Percentiles rank a stretch among this genome's conserved stretches.
phyloP scores from a whole-genome alignment of 2,329 filamentous ascomycete species.

The Byssoonygena ceratinophila region DNA sequence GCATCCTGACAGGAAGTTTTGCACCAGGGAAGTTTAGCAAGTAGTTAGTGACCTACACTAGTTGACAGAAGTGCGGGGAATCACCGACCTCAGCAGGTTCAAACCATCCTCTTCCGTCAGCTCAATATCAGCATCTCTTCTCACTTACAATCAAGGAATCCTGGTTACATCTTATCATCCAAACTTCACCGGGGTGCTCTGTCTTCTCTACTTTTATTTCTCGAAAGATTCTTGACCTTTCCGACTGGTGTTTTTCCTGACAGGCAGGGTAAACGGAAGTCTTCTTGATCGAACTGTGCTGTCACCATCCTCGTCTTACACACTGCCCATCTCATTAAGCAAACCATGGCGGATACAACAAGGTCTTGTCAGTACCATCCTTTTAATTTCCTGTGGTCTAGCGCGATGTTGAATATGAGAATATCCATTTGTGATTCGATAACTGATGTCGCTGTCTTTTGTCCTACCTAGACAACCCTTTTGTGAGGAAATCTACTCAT shows the following conservation, averaged over 20 bases:
- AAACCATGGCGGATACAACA: constrained; percentile 1
- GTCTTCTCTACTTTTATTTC: background rate
- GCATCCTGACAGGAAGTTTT: background rate
- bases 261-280: constrained; percentile 1
- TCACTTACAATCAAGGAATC: background rate
- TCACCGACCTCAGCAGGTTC: background rate
- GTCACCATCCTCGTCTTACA: background rate
- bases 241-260: background rate
- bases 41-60: no score
- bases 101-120: background rate
- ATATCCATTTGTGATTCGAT: background rate
- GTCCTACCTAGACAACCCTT: constrained; percentile 56
- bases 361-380: constrained; percentile 4
- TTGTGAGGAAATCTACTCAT: constrained; percentile 59
- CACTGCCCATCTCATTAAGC: background rate
- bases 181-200: background rate
- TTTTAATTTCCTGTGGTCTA: background rate
- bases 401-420: no score
- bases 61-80: constrained; percentile 6
- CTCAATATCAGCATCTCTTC: background rate
- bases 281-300: background rate
- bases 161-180: constrained; percentile 2
- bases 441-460: background rate
- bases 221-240: background rate
- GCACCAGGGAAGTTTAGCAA: background rate